A percentile compares a stretch with the other conserved stretches of the same genome.
Conservation (phyloP, 192 early-diverging fungal genomes). For the Chytriomyces hyalinus region DNA sequence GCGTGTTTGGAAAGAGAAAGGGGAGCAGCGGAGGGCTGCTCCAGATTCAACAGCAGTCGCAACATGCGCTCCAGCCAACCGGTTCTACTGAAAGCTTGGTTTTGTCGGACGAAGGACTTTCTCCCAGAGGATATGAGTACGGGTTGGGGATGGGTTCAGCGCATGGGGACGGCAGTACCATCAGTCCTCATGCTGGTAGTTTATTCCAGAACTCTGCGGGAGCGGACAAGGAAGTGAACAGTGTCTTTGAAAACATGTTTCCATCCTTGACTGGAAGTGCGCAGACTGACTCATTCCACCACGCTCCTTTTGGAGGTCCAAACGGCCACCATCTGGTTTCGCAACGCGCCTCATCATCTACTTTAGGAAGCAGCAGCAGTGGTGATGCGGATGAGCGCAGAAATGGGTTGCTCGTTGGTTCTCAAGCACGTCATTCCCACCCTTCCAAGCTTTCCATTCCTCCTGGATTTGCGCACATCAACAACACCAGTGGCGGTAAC, state of each 20-base stretch:
- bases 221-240: conserved; percentile 13
- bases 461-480: neutral
- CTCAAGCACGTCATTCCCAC: neutral
- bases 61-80: neutral
- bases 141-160: neutral
- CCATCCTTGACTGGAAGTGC: neutral
- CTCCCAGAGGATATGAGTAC: neutral
- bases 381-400: neutral
- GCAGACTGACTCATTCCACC: neutral
- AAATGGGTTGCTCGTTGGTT: neutral
- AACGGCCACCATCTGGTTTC: neutral
- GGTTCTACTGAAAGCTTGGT: neutral
- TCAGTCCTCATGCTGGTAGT: conserved; percentile 27
- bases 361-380: conserved; percentile 8
- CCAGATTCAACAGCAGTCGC: neutral
- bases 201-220: neutral
- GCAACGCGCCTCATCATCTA: conserved; percentile 37
- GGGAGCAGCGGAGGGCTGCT: conserved; percentile 18
- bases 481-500: neutral
- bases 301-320: neutral
- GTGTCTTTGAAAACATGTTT: conserved; percentile 17
- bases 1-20: conserved; percentile 54
- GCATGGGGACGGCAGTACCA: conserved; percentile 5
- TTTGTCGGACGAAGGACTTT: conserved; percentile 10
- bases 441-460: neutral